Base-by-base conservation (phyloP, 306 rosid genomes). In the Alnus glutinosa region DNA sequence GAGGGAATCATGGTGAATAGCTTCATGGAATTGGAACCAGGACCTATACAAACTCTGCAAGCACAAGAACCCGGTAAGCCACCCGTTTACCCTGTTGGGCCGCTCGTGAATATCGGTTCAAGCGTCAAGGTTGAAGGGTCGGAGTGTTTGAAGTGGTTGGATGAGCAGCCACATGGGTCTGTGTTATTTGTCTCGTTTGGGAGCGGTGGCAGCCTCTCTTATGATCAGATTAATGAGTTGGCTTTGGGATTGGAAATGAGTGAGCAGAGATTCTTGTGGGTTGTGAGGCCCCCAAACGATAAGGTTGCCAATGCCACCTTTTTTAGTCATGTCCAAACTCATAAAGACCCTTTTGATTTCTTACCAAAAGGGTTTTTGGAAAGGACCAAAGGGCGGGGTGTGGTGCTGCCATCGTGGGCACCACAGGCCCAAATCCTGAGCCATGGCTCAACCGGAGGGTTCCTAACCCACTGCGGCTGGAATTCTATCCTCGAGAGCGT, bases 391-490 rank as follows among this genome's bases (percentile, higher is more conserved):
- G 82, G 77, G 0, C 61, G 88, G 59, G 96, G 92, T 0, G 15
- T 84, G 0, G 76, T 88, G 67, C 85, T 92, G 1, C 75, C 85
- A 0, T 83, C 93, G 0, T 94, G 98, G 98, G 98, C 93, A 3
- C 98, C 98, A 1, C 98, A 94, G 32, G 80, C 90, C 0, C 89
- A 87, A 32, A 78, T 94, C 0, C 58, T 94, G 4, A 76, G 84
- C n/a, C 98, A 94, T 19, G 78, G 78, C 0, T 86, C 98, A 0
- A 90, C 90, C 0, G 98, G 92, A 0, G 98, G 91, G 47, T 92
- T 94, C 80, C 47, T 94, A 0, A 90, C 85, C 11, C 98, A 94
- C 11, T 94, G 98, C 7, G 98, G 98, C 0, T 94, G 98, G 98
- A 94, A 93, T 58, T 93, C 98, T 0, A 14, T 83, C 0, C 84